A percentile compares a stretch with the other conserved stretches of the same genome.
Evolutionary conservation across 2,329 filamentous ascomycete genomes (phyloP).

Genomic region (Hypoxylon sp.): DNA sequence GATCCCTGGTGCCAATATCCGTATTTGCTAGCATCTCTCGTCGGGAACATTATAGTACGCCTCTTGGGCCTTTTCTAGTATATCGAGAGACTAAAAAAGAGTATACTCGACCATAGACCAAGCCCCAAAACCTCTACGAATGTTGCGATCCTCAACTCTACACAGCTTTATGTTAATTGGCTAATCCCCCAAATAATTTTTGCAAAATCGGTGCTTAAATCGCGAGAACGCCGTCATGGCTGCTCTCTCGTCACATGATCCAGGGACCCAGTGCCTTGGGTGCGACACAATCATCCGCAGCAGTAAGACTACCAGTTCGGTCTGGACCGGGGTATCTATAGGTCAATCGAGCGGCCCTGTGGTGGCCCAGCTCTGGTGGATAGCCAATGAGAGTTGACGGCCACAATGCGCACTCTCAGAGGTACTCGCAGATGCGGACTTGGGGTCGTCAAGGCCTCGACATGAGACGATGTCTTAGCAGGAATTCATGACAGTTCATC

Average conservation of each 20-base stretch:
- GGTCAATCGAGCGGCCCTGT: conserved; percentile 47
- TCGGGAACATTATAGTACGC: conserved; percentile 4
- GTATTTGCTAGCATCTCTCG: conserved; percentile 17
- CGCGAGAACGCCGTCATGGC: conserved; percentile 36
- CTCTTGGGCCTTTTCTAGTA: conserved; percentile 16
- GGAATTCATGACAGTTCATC: conserved; percentile 51
- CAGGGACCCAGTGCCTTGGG: conserved; percentile 43
- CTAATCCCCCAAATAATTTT: conserved; percentile 43
- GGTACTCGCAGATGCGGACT: conserved; percentile 51
- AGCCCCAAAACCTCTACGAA: conserved; percentile 25
- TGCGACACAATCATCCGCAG: conserved; percentile 47
- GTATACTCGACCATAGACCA: conserved; percentile 15
- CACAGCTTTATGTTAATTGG: conserved; percentile 37
- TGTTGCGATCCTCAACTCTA: conserved; percentile 40
- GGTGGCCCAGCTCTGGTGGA: conserved; percentile 38
- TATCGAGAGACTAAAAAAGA: not conserved
- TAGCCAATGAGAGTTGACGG: conserved; percentile 47
- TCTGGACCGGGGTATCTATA: conserved; percentile 48
- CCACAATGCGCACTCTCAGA: conserved; percentile 44
- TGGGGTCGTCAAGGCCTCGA: conserved; percentile 48
- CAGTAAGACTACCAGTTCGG: conserved; percentile 48
- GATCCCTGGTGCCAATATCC: conserved; percentile 29
- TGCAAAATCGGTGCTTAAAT: conserved; percentile 30
- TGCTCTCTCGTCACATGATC: conserved; percentile 48
- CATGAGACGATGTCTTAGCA: conserved; percentile 51